Percentiles rank a stretch among this genome's conserved stretches.
Evolutionary conservation across 306 rosid genomes (phyloP).

Genomic region (Inga laurina): DNA sequence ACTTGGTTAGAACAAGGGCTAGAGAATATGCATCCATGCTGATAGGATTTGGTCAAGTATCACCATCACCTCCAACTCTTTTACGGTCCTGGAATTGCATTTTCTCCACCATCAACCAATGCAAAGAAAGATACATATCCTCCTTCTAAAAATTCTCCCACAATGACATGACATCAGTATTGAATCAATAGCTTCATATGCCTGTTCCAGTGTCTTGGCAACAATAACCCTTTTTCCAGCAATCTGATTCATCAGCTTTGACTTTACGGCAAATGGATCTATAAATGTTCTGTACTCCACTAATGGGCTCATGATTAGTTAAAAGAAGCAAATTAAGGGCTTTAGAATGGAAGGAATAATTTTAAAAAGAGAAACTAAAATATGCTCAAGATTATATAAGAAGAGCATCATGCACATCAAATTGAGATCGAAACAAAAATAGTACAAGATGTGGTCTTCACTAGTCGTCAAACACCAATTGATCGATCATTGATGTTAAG

Average conservation of each 20-base stretch:
- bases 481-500: constrained; percentile 64
- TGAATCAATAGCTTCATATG: constrained; percentile 88
- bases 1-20: constrained; percentile 80
- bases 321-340: constrained; percentile 13
- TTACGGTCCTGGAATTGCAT: constrained; percentile 96
- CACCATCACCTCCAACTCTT: constrained; percentile 93
- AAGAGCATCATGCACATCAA: constrained; percentile 1
- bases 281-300: constrained; percentile 83
- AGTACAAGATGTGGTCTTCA: not conserved
- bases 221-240: constrained; percentile 94
- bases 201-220: constrained; percentile 76
- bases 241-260: constrained; percentile 95
- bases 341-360: not conserved
- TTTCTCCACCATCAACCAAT: constrained; percentile 90
- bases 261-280: constrained; percentile 79
- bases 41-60: constrained; percentile 93
- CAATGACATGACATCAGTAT: constrained; percentile 82
- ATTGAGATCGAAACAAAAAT: not conserved
- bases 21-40: constrained; percentile 99
- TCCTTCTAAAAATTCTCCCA: constrained; percentile 94
- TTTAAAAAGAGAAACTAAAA: not conserved
- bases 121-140: constrained; percentile 95
- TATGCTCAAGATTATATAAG: too few relatives aligned
- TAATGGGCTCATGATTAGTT: constrained; percentile 30
- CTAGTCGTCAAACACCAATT: constrained; percentile 11